These are phyloP conservation scores for Botrytis sinoallii DNA, from an alignment of 2,329 filamentous ascomycete species.

Conservation along the genomic window DNA sequence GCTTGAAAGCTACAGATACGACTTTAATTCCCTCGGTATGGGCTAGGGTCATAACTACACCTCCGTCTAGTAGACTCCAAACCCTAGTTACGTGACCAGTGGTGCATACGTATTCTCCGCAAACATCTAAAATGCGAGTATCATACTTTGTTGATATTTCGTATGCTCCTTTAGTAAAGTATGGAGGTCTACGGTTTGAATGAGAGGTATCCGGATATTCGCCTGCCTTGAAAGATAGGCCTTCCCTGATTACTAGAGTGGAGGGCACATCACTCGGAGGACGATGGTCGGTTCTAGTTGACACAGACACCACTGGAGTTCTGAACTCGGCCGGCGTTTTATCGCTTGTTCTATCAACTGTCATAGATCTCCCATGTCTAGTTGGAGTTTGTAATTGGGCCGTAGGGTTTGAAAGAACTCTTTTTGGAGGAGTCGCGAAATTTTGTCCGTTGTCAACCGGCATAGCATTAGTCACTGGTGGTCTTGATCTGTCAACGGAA, in stretches of 20 bases:
- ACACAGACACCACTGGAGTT: constrained; percentile 30
- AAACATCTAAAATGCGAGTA: constrained; percentile 80
- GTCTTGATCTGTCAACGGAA: constrained; percentile 31
- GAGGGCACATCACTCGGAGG: constrained; percentile 23
- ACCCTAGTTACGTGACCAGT: constrained; percentile 83
- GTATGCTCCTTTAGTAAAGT: constrained; percentile 65
- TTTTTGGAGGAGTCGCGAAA: constrained; percentile 41
- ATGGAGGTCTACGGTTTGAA: constrained; percentile 79
- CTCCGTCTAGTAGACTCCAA: constrained; percentile 82
- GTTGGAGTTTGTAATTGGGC: constrained; percentile 44
- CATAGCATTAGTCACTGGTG: constrained; percentile 22
- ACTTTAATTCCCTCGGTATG: constrained; percentile 85
- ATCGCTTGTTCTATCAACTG: constrained; percentile 46
- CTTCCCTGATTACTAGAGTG: constrained; percentile 23
- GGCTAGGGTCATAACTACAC: constrained; percentile 73
- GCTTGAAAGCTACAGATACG: constrained; percentile 81
- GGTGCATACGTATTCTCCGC: constrained; percentile 82
- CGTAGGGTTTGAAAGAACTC: constrained; percentile 47
- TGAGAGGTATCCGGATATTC: constrained; percentile 82
- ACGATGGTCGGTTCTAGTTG: constrained; percentile 21
- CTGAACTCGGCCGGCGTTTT: constrained; percentile 42
- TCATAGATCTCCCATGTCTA: constrained; percentile 49
- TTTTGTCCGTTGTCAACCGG: constrained; percentile 14
- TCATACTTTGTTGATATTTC: constrained; percentile 86
- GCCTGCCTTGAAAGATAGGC: constrained; percentile 22